phyloP scores from a whole-genome alignment of 2,329 filamentous ascomycete genomes.

The Dactylella cylindrospora region DNA sequence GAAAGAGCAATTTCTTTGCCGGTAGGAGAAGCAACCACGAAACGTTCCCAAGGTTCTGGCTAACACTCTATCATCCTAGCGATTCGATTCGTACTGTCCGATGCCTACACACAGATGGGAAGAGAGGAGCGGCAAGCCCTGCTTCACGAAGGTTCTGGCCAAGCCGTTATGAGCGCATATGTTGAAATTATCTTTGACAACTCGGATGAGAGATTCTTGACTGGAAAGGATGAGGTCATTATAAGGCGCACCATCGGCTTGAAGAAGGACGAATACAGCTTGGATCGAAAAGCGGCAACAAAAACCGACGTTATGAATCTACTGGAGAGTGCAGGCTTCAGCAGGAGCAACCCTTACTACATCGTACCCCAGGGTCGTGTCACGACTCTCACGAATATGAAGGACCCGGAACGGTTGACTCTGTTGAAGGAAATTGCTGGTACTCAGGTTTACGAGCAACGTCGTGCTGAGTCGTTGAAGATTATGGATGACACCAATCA shows the following conservation, averaged over 20 bases:
- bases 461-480: constrained; percentile 86
- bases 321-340: constrained; percentile 93
- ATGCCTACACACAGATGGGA: constrained; percentile 94
- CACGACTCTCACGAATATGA: constrained; percentile 97
- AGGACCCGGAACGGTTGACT: constrained; percentile 84
- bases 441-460: constrained; percentile 93
- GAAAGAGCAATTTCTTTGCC: constrained; percentile 99
- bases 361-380: constrained; percentile 97
- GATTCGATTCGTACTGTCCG: constrained; percentile 95
- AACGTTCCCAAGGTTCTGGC: no score
- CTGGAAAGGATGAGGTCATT: constrained; percentile 84
- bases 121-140: constrained; percentile 93
- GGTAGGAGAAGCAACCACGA: constrained; percentile 12
- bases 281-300: constrained; percentile 94
- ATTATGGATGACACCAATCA: constrained; percentile 97
- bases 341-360: constrained; percentile 96
- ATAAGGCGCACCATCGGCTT: constrained; percentile 90
- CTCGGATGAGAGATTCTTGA: constrained; percentile 90
- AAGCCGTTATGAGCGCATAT: constrained; percentile 98
- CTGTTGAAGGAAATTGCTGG: constrained; percentile 97
- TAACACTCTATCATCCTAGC: no score
- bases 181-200: constrained; percentile 99
- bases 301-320: constrained; percentile 94
- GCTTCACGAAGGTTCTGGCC: constrained; percentile 96
- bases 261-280: constrained; percentile 98